These are phyloP conservation scores for Paraphaeosphaeria sporulosa DNA, from an alignment of 2,329 filamentous ascomycete genomes.

Conservation along the genomic window DNA sequence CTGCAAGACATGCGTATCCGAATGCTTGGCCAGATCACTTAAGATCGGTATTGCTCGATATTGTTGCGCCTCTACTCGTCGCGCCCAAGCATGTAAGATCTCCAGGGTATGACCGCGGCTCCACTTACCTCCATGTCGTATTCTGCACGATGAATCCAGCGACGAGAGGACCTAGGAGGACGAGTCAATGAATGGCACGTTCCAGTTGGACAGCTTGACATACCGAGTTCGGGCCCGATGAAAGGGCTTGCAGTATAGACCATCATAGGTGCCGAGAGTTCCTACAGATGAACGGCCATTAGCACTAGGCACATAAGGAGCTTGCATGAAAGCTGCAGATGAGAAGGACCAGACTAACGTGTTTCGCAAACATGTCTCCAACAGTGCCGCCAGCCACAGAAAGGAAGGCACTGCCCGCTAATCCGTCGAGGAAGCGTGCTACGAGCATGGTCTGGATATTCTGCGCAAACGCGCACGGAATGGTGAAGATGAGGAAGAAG, in stretches of 20 bases:
- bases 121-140: slow-evolving; percentile 64
- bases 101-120: slow-evolving; percentile 8
- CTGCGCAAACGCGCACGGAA: slow-evolving; percentile 80
- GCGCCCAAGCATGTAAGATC: slow-evolving; percentile 14
- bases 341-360: slow-evolving; percentile 30
- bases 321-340: slow-evolving; percentile 11
- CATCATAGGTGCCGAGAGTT: slow-evolving; percentile 83
- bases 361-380: slow-evolving; percentile 64
- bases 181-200: no score
- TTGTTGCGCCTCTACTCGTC: slow-evolving; percentile 1
- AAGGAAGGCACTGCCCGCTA: slow-evolving; percentile 69
- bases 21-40: neutral
- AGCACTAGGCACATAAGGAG: slow-evolving; percentile 3
- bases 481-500: slow-evolving; percentile 79
- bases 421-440: slow-evolving; percentile 77
- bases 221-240: slow-evolving; percentile 65
- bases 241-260: slow-evolving; percentile 66
- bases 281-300: slow-evolving; percentile 37
- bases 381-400: slow-evolving; percentile 84
- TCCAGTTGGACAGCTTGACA: no score
- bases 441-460: slow-evolving; percentile 85
- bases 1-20: slow-evolving; percentile 9
- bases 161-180: slow-evolving; percentile 64
- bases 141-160: slow-evolving; percentile 86
- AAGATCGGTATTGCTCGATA: neutral